Percentiles rank a stretch among this genome's conserved stretches.
These are phyloP conservation scores for Canavalia gladiata DNA, from an alignment of 306 rosid genomes.

Conservation along the genomic window DNA sequence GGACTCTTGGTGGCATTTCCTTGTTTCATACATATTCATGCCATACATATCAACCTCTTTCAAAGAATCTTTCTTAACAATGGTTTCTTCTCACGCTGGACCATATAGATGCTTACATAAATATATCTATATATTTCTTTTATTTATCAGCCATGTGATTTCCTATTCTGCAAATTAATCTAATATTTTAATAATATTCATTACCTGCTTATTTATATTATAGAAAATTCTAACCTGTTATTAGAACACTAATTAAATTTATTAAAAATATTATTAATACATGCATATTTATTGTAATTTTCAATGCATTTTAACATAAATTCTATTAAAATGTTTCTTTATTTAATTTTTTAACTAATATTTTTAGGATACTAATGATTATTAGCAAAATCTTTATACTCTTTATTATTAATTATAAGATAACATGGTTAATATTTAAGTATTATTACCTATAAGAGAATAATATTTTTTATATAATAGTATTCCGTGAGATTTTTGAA, in stretches of 20 bases:
- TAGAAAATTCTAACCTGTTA: too few species aligned
- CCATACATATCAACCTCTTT: slow-evolving; percentile 45
- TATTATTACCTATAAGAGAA: slow-evolving; percentile 31
- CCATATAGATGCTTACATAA: slow-evolving; percentile 45
- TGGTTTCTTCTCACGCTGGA: slow-evolving; percentile 48
- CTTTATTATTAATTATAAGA: too few species aligned
- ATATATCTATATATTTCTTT: neutral
- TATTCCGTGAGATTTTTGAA: slow-evolving; percentile 38
- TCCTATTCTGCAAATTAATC: slow-evolving; percentile 39
- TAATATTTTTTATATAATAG: neutral
- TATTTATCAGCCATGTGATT: slow-evolving; percentile 61
- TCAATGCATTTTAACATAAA: too few species aligned
- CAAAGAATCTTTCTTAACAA: slow-evolving; percentile 61
- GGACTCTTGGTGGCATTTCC: slow-evolving; percentile 46
- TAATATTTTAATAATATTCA: slow-evolving; percentile 13
- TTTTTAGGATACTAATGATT: too few species aligned
- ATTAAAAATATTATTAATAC: too few species aligned
- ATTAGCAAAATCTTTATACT: too few species aligned
- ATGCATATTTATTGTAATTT: too few species aligned
- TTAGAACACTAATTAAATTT: too few species aligned
- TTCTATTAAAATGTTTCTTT: too few species aligned
- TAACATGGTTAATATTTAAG: too few species aligned
- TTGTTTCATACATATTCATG: slow-evolving; percentile 46
- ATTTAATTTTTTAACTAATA: too few species aligned
- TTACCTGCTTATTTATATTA: slow-evolving; percentile 20